phyloP scores from a whole-genome alignment of 2,329 filamentous ascomycete genomes.

The Talaromyces sp. region DNA sequence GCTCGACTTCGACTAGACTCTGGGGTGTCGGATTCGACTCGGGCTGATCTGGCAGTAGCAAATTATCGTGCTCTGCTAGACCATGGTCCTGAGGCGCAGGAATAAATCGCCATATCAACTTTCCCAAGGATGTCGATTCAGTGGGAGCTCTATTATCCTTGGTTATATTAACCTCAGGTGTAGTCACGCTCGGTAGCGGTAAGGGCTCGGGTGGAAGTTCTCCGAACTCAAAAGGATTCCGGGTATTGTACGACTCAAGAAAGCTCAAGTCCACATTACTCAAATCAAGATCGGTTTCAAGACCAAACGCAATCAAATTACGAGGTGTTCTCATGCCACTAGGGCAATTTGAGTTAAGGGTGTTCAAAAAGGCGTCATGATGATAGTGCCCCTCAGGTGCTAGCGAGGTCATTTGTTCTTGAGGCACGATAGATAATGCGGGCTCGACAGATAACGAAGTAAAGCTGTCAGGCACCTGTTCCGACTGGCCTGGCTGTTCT shows the following conservation, averaged over 20 bases:
- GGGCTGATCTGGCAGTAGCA: slow-evolving; percentile 27
- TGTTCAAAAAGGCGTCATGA: slow-evolving; percentile 2
- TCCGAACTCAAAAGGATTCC: slow-evolving; percentile 29
- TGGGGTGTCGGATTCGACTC: slow-evolving; percentile 9
- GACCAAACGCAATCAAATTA: slow-evolving; percentile 17
- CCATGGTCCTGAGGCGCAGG: slow-evolving; percentile 32
- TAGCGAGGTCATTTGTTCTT: not conserved
- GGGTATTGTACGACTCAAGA: slow-evolving; percentile 32
- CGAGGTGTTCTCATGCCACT: slow-evolving; percentile 19
- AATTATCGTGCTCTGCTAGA: slow-evolving; percentile 32
- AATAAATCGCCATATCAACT: slow-evolving; percentile 31
- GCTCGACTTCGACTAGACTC: slow-evolving; percentile 21
- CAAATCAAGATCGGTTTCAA: slow-evolving; percentile 26
- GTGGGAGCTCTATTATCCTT: slow-evolving; percentile 1
- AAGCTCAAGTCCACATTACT: slow-evolving; percentile 33
- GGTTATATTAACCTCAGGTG: not conserved
- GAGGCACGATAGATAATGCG: not conserved
- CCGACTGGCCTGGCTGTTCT: not conserved
- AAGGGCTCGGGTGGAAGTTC: not conserved
- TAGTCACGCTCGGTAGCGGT: not conserved
- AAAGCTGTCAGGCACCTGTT: not conserved
- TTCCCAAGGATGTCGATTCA: slow-evolving; percentile 20
- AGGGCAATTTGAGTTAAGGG: slow-evolving; percentile 1
- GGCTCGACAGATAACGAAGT: not conserved
- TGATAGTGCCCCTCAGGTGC: not conserved